phyloP scores from a whole-genome alignment of 257 asterid genomes.

The Nicotiana tabacum region DNA sequence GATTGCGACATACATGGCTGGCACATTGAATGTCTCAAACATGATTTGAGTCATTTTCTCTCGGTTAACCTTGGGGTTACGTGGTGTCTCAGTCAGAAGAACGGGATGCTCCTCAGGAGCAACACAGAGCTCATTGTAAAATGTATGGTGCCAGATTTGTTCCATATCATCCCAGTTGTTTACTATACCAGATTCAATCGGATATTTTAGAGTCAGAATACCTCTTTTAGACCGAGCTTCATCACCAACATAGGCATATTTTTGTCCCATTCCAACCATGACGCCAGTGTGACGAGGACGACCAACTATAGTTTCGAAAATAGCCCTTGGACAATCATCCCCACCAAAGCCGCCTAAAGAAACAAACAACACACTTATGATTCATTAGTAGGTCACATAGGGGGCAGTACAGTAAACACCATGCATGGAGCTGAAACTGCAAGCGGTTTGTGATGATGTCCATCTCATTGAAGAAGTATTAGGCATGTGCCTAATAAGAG shows the following conservation, averaged over 20 bases:
- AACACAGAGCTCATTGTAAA: neutral
- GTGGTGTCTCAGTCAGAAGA: neutral
- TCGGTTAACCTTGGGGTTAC: neutral
- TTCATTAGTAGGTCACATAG: neutral
- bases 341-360: neutral
- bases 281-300: neutral
- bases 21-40: neutral
- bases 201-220: neutral
- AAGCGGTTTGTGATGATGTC: neutral
- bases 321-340: neutral
- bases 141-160: neutral
- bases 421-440: neutral
- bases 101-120: neutral
- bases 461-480: too few species aligned
- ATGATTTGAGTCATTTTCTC: neutral
- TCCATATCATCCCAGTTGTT: neutral
- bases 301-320: neutral
- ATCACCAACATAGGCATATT: neutral
- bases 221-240: neutral
- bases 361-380: neutral
- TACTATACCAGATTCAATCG: neutral
- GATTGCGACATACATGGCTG: neutral
- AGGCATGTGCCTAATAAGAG: too few species aligned
- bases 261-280: neutral
- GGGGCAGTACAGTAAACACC: neutral